Evolutionary conservation across 129 eudicot genomes (phyloP), one percentile per base, ranked within the genome.

Genomic region (Solidago caesia): DNA sequence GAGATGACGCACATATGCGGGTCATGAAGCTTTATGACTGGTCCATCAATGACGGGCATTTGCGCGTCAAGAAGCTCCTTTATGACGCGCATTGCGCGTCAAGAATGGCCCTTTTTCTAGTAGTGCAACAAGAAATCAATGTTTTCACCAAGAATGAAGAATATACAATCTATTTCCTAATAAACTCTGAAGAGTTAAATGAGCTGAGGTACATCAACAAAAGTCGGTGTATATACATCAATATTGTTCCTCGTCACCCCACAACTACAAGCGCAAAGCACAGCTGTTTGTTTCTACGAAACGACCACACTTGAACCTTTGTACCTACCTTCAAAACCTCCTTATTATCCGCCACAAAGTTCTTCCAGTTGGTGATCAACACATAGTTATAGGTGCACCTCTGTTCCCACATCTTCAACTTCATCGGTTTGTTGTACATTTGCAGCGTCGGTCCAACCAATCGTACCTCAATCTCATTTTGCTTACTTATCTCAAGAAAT

Each of bases 251-350:
- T 7, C 13, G 52, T 33, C 39, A 21, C 12, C 39, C 39, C 10
- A 60, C 65, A 60, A 26, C 65, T 26, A 11, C 65, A 62, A 74
- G 13, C 16, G 71, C 71, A 41, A 74, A 74, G n/a, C 60, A 74
- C 68, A 64, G 48, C 2, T 64, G 10, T 5, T 63, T 1, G 39
- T 63, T 13, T n/a, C 14, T 49, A 7, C 78, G 71, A 63, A 62
- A 63, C 70, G 78, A 39, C 71, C 78, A 74, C 16, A 74, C 78
- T 51, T 74, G 78, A 63, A 74, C 33, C 51, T 1, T 48, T 9
- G 63, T 33, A 2, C 15, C 12, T 39, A 2, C 8, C 70, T 63
- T 63, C 25, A 74, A 15, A 29, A 4, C 61, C 8, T 47, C n/a
- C 16, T 74, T 12, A 8, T 74, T 48, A 7, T 29, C 49, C 6